phyloP scores from a whole-genome alignment of 352 stramenopile species.

The Globisporangium emineosum region DNA sequence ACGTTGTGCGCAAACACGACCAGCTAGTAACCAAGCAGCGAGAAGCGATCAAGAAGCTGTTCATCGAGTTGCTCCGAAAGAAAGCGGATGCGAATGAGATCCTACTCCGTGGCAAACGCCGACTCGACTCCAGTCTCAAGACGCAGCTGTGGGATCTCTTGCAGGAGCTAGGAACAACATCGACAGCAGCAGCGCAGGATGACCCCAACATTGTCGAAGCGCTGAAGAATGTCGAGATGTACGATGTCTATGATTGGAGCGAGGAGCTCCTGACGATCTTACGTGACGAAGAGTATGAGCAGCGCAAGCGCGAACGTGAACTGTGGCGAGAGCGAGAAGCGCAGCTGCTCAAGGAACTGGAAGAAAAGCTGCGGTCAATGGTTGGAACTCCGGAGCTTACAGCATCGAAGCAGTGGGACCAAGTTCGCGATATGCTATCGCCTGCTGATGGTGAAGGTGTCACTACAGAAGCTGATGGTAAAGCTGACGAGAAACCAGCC shows the following conservation, averaged over 20 bases:
- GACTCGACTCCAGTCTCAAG: constrained; percentile 48
- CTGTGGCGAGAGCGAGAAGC: constrained; percentile 36
- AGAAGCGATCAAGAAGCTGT: constrained; percentile 36
- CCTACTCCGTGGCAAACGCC: constrained; percentile 25
- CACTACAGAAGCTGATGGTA: background rate
- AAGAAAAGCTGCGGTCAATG: constrained; percentile 19
- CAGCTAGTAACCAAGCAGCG: constrained; percentile 37
- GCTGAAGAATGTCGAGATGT: constrained; percentile 34
- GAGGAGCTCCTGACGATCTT: constrained; percentile 44
- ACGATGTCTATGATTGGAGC: constrained; percentile 66
- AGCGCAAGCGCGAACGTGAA: constrained; percentile 46
- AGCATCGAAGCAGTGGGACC: constrained; percentile 5
- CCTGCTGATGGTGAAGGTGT: background rate
- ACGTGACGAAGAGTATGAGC: constrained; percentile 43
- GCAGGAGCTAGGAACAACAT: constrained; percentile 19
- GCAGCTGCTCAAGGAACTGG: constrained; percentile 29
- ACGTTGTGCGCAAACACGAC: constrained; percentile 54
- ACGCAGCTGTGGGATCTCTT: constrained; percentile 39
- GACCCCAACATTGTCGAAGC: constrained; percentile 18
- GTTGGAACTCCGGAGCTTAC: constrained; percentile 19
- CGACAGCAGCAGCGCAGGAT: background rate
- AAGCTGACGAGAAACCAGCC: background rate
- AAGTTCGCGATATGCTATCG: background rate
- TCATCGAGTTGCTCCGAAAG: constrained; percentile 37
- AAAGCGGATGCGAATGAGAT: constrained; percentile 27